Conservation (phyloP, 306 rosid species). For the Quercus mongolica region DNA sequence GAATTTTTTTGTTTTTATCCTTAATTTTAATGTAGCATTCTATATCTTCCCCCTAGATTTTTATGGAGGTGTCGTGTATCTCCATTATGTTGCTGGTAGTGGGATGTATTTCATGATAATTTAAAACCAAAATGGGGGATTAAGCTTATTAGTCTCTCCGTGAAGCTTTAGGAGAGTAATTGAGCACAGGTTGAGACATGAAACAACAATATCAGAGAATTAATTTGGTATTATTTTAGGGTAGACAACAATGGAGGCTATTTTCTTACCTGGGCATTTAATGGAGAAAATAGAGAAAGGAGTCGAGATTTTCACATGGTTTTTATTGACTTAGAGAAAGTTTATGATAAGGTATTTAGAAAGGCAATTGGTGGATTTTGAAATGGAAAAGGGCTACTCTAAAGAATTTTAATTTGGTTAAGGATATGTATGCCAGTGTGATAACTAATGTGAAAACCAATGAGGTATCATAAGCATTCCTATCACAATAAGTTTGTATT, state of each 20-base stretch:
- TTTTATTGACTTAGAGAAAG: background rate
- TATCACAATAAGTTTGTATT: background rate
- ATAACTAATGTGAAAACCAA: background rate
- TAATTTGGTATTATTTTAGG: background rate
- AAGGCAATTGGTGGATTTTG: background rate
- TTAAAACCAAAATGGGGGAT: background rate
- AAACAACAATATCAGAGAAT: background rate
- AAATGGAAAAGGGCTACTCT: background rate
- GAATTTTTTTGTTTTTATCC: background rate
- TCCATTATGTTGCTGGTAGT: background rate
- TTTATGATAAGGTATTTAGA: background rate
- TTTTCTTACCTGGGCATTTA: background rate
- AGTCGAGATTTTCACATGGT: background rate
- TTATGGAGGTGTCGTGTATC: background rate
- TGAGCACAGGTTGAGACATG: background rate
- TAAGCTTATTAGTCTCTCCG: background rate
- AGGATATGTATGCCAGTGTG: background rate
- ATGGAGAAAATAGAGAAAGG: background rate
- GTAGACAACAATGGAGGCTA: background rate
- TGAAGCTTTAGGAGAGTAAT: background rate
- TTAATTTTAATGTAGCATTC: background rate
- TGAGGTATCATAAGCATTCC: background rate
- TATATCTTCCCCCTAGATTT: background rate
- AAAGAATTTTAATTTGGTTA: background rate
- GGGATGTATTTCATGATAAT: background rate